Evolutionary conservation across 305 asterid species (phyloP).

Genomic region (Solanum chacoense): DNA sequence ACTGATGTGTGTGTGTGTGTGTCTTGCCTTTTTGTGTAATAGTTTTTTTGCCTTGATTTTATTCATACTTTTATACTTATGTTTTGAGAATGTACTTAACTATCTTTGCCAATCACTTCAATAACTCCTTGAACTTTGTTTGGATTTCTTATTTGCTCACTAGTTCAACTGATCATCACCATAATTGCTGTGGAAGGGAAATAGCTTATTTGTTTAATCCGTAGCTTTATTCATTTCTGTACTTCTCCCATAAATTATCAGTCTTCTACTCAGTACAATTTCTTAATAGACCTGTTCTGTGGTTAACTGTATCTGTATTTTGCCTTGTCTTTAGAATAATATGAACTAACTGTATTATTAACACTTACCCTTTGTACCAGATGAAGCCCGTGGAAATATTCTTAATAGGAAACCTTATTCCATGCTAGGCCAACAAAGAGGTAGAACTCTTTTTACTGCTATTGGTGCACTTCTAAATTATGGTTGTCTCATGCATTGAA

Average conservation of each 20-base stretch:
- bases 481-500: conserved; percentile 1
- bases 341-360: background rate
- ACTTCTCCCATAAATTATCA: background rate
- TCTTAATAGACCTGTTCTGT: background rate
- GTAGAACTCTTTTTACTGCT: conserved; percentile 17
- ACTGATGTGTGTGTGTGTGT: background rate
- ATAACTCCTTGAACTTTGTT: background rate
- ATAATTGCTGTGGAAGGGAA: background rate
- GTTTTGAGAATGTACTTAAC: background rate
- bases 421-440: conserved; percentile 57
- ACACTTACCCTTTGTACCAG: conserved; percentile 21
- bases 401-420: conserved; percentile 40
- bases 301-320: background rate
- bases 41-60: background rate
- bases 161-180: background rate
- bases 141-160: background rate
- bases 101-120: background rate
- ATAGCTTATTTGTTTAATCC: background rate
- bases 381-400: conserved; percentile 43
- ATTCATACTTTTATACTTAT: background rate
- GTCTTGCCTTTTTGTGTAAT: background rate
- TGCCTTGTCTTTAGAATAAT: background rate
- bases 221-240: background rate
- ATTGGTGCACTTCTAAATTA: background rate
- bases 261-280: background rate